These are phyloP conservation scores for Fonsecaea pedrosoi DNA, from an alignment of 2,329 filamentous ascomycete species.

Conservation along the genomic window DNA sequence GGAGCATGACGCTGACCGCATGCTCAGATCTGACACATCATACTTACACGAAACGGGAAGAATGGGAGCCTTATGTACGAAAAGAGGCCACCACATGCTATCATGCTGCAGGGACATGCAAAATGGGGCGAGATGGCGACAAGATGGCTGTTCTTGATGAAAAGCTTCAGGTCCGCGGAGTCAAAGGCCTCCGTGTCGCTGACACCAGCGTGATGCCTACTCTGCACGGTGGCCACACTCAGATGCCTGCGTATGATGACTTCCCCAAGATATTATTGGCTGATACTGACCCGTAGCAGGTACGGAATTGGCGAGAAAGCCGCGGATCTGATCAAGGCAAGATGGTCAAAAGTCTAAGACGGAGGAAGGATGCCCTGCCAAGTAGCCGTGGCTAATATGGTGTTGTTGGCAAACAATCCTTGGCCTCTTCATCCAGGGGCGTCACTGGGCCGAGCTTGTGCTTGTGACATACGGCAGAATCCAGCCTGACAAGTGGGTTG, in stretches of 20 bases:
- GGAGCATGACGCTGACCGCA: conserved; percentile 8
- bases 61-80: conserved; percentile 65
- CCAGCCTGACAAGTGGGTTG: neutral
- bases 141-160: conserved; percentile 60
- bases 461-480: neutral
- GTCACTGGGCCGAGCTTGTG: neutral
- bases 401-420: no score
- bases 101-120: conserved; percentile 64
- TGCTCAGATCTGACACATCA: conserved; percentile 57
- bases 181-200: conserved; percentile 61
- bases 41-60: conserved; percentile 59
- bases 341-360: conserved; percentile 24
- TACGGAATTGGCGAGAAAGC: conserved; percentile 65
- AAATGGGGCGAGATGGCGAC: conserved; percentile 60
- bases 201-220: conserved; percentile 62
- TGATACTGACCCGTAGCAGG: conserved; percentile 21
- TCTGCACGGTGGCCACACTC: conserved; percentile 60
- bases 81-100: conserved; percentile 68
- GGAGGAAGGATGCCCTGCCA: neutral
- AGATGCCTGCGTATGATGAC: conserved; percentile 58
- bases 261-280: neutral
- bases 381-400: neutral
- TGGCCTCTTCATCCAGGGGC: no score
- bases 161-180: conserved; percentile 60
- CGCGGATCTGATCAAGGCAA: conserved; percentile 58